Evolutionary conservation across 768 basidiomycete species (phyloP).

Genomic region (Peribolospora kevripleyi): DNA sequence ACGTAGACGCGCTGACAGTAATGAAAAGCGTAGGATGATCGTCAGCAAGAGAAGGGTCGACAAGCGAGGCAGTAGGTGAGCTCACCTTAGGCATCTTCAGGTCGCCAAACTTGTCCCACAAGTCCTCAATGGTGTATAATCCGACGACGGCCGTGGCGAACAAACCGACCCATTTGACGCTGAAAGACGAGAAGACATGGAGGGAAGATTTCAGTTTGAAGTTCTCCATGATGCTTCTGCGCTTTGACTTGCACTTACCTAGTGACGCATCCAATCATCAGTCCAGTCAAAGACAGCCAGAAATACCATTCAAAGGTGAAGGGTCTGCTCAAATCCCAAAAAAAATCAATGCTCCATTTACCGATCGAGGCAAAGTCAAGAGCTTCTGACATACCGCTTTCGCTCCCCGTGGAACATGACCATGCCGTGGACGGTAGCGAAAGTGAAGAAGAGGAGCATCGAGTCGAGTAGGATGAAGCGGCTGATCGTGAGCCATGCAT

Average conservation of each 20-base stretch:
- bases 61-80: constrained; percentile 4
- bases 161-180: constrained; percentile 86
- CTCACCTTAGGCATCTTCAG: constrained; percentile 67
- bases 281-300: constrained; percentile 79
- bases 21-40: background rate
- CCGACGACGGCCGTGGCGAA: constrained; percentile 90
- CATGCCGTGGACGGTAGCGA: constrained; percentile 81
- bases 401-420: constrained; percentile 95
- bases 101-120: constrained; percentile 97
- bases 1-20: constrained; percentile 48
- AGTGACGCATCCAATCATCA: constrained; percentile 83
- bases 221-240: no score
- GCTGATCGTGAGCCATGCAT: constrained; percentile 89
- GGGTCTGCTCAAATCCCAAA: constrained; percentile 29
- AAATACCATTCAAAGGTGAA: constrained; percentile 96
- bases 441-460: constrained; percentile 97
- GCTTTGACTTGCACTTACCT: constrained; percentile 28
- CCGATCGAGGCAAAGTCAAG: background rate
- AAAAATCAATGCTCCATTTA: background rate
- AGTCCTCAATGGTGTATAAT: constrained; percentile 84
- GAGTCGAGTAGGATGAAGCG: constrained; percentile 94
- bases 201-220: no score
- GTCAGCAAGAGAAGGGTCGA: background rate
- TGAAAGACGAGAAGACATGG: constrained; percentile 15
- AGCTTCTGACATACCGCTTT: constrained; percentile 39